Conservation (phyloP, 768 basidiomycete species). For the Lactarius akahatsu region DNA sequence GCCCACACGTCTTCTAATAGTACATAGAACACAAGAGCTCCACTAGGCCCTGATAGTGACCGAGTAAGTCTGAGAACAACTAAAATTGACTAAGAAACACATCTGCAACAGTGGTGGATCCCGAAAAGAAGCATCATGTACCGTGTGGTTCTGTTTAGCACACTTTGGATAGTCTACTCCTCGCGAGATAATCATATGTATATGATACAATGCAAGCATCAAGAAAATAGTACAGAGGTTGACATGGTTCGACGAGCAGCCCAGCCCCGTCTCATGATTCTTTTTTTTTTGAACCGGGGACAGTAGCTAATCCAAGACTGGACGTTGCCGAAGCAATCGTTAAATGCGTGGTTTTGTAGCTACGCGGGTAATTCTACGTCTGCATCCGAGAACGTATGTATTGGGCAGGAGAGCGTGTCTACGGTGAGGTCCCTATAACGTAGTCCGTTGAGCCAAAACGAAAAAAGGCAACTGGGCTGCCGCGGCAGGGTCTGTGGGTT, state of each 20-base stretch:
- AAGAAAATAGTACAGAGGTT: conserved; percentile 19
- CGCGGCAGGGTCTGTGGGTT: no score
- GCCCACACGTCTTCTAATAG: conserved; percentile 66
- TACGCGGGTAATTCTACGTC: no score
- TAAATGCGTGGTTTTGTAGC: no score
- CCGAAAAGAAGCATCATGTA: conserved; percentile 53
- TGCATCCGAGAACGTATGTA: no score
- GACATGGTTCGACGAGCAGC: conserved; percentile 2
- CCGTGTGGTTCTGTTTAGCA: conserved; percentile 12
- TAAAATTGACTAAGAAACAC: conserved; percentile 40
- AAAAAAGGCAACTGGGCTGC: no score
- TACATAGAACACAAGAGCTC: conserved; percentile 67
- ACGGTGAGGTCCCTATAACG: no score
- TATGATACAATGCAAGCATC: conserved; percentile 27
- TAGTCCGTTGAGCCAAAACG: no score
- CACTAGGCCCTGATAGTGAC: conserved; percentile 64
- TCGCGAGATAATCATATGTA: conserved; percentile 17
- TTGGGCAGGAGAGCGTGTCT: no score
- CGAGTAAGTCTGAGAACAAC: conserved; percentile 71
- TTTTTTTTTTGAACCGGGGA: no score
- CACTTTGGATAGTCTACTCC: conserved; percentile 18
- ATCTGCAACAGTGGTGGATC: conserved; percentile 53
- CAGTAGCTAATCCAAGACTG: no score
- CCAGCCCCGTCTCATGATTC: conserved; percentile 53
- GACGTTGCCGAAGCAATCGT: no score